Evolutionary conservation across 2,329 filamentous ascomycete species (phyloP).

Genomic region (Zarea fungicola): DNA sequence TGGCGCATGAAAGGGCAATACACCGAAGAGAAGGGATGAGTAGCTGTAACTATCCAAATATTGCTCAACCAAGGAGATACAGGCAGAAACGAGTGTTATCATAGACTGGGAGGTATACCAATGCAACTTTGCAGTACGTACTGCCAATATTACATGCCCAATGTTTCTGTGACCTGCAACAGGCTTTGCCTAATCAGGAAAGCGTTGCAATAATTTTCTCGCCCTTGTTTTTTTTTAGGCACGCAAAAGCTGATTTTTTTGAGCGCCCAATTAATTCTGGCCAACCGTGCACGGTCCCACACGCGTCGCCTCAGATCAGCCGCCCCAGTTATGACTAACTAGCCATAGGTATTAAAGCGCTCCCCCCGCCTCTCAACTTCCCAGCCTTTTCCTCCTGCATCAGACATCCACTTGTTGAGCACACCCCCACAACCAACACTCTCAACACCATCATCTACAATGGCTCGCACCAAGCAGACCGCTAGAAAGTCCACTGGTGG

Average conservation of each 20-base stretch:
- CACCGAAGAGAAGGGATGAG: too few relatives aligned
- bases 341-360: constrained; percentile 37
- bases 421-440: constrained; percentile 24
- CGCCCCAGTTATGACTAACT: constrained; percentile 24
- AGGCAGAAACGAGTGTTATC: too few relatives aligned
- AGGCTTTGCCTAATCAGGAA: constrained; percentile 10
- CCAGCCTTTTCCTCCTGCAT: constrained; percentile 37
- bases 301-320: constrained; percentile 30
- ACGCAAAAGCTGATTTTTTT: constrained; percentile 7
- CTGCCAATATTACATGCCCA: neutral
- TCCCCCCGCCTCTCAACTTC: constrained; percentile 38
- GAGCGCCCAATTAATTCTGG: constrained; percentile 12
- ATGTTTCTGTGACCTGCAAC: neutral
- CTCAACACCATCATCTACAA: constrained; percentile 39
- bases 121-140: too few relatives aligned
- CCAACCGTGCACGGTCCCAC: constrained; percentile 12
- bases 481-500: constrained; percentile 74
- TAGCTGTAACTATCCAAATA: too few relatives aligned
- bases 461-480: constrained; percentile 63
- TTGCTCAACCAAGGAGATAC: too few relatives aligned
- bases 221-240: constrained; percentile 6
- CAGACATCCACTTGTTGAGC: constrained; percentile 32
- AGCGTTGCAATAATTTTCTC: constrained; percentile 7
- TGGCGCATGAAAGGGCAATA: too few relatives aligned
- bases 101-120: too few relatives aligned